Percentiles rank a stretch among this genome's conserved stretches.
Conservation (phyloP, 2,329 filamentous ascomycete genomes). For the Rhynchosporium secalis region DNA sequence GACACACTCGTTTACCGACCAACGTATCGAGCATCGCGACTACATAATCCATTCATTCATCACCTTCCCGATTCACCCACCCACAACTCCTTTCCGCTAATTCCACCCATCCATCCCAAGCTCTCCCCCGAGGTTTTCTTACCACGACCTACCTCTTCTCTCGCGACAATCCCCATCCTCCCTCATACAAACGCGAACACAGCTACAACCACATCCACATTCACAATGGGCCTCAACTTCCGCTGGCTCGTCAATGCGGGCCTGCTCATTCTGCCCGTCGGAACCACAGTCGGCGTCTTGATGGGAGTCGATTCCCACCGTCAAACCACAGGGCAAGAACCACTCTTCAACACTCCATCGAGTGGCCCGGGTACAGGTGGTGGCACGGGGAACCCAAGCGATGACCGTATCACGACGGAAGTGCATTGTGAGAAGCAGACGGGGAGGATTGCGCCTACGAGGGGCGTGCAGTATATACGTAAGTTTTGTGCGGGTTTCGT, state of each 20-base stretch:
- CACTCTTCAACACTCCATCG: constrained; percentile 5
- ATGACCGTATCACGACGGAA: constrained; percentile 8
- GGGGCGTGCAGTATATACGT: constrained; percentile 17
- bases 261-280: constrained; percentile 21
- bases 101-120: not conserved
- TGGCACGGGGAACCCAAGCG: not conserved
- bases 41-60: not conserved
- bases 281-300: constrained; percentile 19
- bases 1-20: no score
- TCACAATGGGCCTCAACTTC: constrained; percentile 14
- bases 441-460: not conserved
- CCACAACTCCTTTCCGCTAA: not conserved
- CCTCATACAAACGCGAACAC: not conserved
- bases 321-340: constrained; percentile 12
- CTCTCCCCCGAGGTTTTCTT: not conserved
- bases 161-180: not conserved
- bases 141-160: not conserved
- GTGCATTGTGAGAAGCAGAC: constrained; percentile 15
- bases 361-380: constrained; percentile 1
- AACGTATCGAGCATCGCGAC: not conserved
- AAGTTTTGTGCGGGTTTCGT: constrained; percentile 1
- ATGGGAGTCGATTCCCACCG: constrained; percentile 14
- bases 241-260: constrained; percentile 18
- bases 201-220: not conserved
- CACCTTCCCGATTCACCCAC: not conserved